Evolutionary conservation across 2,329 filamentous ascomycete genomes (phyloP).

Genomic region (Botryotinia calthae): DNA sequence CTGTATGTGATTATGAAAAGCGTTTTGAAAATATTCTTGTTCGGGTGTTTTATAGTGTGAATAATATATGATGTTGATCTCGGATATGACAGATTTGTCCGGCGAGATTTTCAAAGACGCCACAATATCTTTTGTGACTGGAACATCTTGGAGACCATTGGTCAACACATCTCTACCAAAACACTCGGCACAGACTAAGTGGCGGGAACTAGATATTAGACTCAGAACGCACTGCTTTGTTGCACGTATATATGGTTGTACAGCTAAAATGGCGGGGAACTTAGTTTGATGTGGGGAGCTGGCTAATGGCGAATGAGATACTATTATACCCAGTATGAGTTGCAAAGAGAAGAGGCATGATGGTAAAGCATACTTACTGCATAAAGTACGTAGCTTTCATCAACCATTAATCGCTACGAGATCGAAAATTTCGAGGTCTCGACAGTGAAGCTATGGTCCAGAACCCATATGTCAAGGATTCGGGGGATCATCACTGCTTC

Average conservation of each 20-base stretch:
- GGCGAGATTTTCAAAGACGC: not conserved
- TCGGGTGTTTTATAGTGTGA: not conserved
- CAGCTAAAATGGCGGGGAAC: not conserved
- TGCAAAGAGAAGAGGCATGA: not conserved
- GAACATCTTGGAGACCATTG: not conserved
- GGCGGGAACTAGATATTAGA: slow-evolving; percentile 5
- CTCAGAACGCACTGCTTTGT: not conserved
- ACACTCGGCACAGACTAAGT: not conserved
- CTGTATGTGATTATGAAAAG: slow-evolving; percentile 10
- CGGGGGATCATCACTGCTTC: not conserved
- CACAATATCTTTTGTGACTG: not conserved
- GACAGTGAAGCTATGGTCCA: not conserved
- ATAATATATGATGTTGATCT: not conserved
- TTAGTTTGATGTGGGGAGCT: not conserved
- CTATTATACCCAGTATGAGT: not conserved
- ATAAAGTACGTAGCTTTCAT: not conserved
- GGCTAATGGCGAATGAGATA: not conserved
- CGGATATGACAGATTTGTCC: not conserved
- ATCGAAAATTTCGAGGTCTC: not conserved
- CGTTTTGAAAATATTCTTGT: not conserved
- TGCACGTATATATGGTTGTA: not conserved
- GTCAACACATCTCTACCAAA: not conserved
- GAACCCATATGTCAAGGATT: not conserved
- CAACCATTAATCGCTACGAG: not conserved
- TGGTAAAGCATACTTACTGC: too few species aligned